Evolutionary conservation across 345 rosid genomes (phyloP).

Genomic region (Turnera subulata): DNA sequence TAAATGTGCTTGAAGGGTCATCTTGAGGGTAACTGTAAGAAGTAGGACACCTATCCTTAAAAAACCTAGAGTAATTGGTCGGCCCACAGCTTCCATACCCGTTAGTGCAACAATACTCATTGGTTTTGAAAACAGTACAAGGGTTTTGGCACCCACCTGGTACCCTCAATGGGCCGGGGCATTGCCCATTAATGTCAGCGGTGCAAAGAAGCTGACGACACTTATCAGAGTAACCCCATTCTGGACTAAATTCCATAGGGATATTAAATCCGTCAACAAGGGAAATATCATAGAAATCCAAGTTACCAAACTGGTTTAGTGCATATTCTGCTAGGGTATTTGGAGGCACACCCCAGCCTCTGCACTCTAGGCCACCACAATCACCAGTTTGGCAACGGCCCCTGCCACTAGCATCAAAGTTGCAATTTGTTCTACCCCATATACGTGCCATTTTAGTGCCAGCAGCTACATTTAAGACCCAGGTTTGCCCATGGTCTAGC

Average conservation of each 20-base stretch:
- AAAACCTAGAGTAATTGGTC: constrained; percentile 11
- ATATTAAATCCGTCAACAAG: constrained; percentile 23
- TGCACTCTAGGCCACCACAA: constrained; percentile 3
- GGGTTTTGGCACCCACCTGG: constrained; percentile 19
- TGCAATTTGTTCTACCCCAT: constrained; percentile 22
- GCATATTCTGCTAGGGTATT: constrained; percentile 18
- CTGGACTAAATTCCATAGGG: constrained; percentile 22
- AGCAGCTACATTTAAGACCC: constrained; percentile 20
- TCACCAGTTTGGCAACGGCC: constrained; percentile 26
- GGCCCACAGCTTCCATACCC: constrained; percentile 10
- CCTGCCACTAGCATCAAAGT: constrained; percentile 9
- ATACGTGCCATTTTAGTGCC: constrained; percentile 25
- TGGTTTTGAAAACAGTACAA: constrained; percentile 17
- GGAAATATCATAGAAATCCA: constrained; percentile 13
- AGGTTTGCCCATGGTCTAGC: constrained; percentile 26
- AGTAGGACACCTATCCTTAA: constrained; percentile 17
- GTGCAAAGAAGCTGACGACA: neutral
- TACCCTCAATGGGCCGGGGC: constrained; percentile 8
- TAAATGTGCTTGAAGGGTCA: constrained; percentile 14
- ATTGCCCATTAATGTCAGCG: constrained; percentile 13
- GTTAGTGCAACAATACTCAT: constrained; percentile 14
- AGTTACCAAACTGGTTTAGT: neutral
- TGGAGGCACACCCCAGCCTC: constrained; percentile 1
- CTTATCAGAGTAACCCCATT: neutral
- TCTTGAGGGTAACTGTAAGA: constrained; percentile 26